A percentile compares a stretch with the other conserved stretches of the same genome.
These are phyloP conservation scores for Themeda triandra DNA, from an alignment of 176 grass and related monocot species.

Conservation along the genomic window DNA sequence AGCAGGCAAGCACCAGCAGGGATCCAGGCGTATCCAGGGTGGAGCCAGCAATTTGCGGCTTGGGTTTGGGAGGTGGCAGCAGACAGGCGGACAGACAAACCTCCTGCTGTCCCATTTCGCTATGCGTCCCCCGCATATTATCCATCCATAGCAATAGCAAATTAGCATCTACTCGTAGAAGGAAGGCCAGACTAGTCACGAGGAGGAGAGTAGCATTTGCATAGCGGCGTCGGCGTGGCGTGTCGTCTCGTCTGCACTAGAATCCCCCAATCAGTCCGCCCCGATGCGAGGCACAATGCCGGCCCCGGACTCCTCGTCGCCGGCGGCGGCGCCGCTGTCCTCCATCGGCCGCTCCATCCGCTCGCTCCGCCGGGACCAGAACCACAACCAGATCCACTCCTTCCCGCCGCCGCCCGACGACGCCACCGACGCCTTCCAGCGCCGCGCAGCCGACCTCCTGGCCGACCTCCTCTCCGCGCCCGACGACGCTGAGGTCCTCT, in stretches of 20 bases:
- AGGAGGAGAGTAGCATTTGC: too few species aligned
- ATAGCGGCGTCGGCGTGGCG: too few species aligned
- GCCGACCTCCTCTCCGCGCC: slow-evolving; percentile 11
- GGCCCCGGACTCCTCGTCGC: slow-evolving; percentile 43
- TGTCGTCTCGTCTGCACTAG: not conserved
- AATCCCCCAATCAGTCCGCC: not conserved
- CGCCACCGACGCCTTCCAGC: slow-evolving; percentile 54
- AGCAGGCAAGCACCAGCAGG: not conserved
- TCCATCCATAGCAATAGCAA: too few species aligned
- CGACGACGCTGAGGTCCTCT: slow-evolving; percentile 25
- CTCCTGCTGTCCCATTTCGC: not conserved
- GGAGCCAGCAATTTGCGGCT: not conserved
- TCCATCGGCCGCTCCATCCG: slow-evolving; percentile 46
- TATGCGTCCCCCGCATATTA: not conserved
- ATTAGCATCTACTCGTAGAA: too few species aligned
- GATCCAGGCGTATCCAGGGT: not conserved
- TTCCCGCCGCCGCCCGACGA: slow-evolving; percentile 15
- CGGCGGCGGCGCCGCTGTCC: slow-evolving; percentile 32
- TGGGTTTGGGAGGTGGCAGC: not conserved
- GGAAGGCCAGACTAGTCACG: too few species aligned
- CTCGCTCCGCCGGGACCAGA: slow-evolving; percentile 36
- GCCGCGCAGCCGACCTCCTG: slow-evolving; percentile 38
- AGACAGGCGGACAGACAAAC: slow-evolving; percentile 21
- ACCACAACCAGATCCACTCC: slow-evolving; percentile 47
- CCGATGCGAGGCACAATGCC: slow-evolving; percentile 27